Evolutionary conservation across 768 basidiomycete species (phyloP), one percentile per base, ranked within the genome.

Genomic region (Terana coerulea): DNA sequence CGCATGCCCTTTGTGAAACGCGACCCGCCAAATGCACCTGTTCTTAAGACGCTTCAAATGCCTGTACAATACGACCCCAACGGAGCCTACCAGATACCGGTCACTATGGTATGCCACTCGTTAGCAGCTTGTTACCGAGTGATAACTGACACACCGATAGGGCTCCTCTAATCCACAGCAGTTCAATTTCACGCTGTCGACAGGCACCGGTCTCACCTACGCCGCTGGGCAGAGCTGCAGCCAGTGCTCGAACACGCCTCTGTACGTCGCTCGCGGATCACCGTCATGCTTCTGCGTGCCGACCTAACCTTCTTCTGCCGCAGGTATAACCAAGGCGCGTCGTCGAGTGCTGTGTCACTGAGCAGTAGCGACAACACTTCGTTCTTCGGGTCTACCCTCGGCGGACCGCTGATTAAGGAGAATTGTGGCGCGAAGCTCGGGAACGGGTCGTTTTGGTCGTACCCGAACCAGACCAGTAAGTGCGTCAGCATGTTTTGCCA

Each of bases 391-490:
- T 17, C 22, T 14, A 28, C 49, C 25, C n/a, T 25, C 26, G 43
- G 37, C 28, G 52, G 52, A 8, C 14, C 35, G 21, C 35, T 54
- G 3, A 63, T 73, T 48, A 67, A 63, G 45, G 72, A 74, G 53
- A 54, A 69, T 51, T 74, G 73, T 48, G 49, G 56, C 12, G 58
- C 73, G n/a, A 37, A 57, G 17, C 58, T 63, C 14, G 47, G 36
- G 4, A 67, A 69, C 47, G 70, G 70, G 1, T 59, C 64, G 0
- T 52, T 61, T 0, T 74, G 72, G 72, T 6, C 31, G 8, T 73
- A 72, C 51, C 59, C 67, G 0, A 73, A 73, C 42, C 72, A 73
- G 47, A 69, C 72, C 17, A 59, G 72, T 71, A 35, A 44, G 69
- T 55, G 30, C 15, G 28, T 19, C 21, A 25, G 5, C 15, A 9